Evolutionary conservation across 1,139 yeast species (phyloP).

Genomic region (Scheffersomyces insectosa): DNA sequence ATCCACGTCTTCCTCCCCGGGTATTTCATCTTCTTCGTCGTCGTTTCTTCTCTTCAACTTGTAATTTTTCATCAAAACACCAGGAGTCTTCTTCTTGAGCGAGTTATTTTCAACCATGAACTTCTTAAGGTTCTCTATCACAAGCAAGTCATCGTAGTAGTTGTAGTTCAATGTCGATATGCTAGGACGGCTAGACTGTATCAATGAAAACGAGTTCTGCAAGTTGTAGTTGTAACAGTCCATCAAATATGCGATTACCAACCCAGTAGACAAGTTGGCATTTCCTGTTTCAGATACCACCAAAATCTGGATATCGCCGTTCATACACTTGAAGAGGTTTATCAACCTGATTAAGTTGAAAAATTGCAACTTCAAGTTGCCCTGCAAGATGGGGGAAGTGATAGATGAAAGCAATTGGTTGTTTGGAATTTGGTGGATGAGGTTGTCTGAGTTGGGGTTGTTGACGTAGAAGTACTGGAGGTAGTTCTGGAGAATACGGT

Average conservation of each 20-base stretch:
- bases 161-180: slow-evolving; percentile 28
- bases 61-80: slow-evolving; percentile 34
- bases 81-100: slow-evolving; percentile 28
- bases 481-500: slow-evolving; percentile 41
- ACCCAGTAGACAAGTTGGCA: slow-evolving; percentile 31
- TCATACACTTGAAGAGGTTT: slow-evolving; percentile 36
- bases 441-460: slow-evolving; percentile 29
- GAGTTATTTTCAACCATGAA: slow-evolving; percentile 36
- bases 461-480: slow-evolving; percentile 37
- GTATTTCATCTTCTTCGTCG: slow-evolving; percentile 10
- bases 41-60: slow-evolving; percentile 33
- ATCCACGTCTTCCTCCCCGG: slow-evolving; percentile 8
- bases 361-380: slow-evolving; percentile 39
- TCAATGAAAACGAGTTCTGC: slow-evolving; percentile 25
- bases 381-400: slow-evolving; percentile 40
- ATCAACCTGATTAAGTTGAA: slow-evolving; percentile 41
- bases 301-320: slow-evolving; percentile 35
- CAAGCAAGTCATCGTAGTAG: slow-evolving; percentile 43
- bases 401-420: slow-evolving; percentile 23
- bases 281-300: slow-evolving; percentile 37
- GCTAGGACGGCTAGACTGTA: slow-evolving; percentile 17
- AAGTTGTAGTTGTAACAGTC: slow-evolving; percentile 42
- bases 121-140: slow-evolving; percentile 42
- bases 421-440: slow-evolving; percentile 34
- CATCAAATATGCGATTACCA: slow-evolving; percentile 43